Base-by-base conservation (phyloP, 306 rosid genomes). In the Arachis hypogaea region DNA sequence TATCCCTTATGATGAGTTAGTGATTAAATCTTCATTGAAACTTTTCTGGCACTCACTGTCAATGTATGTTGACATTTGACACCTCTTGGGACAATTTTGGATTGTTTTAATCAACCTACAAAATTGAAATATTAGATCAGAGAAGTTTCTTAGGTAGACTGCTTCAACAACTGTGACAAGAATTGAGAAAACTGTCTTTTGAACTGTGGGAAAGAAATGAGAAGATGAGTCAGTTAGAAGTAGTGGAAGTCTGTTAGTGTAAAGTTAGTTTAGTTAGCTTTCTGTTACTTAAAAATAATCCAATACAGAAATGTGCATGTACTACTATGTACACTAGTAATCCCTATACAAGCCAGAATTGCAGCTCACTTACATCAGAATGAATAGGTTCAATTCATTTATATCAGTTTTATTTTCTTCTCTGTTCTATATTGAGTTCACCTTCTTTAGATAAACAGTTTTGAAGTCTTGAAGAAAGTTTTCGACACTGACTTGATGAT, bases 391-490 rank as follows among this genome's bases (percentile, higher is more conserved):
- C 38, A 33, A 4, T 33, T 33, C 38, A 33, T 33, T 33, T 33
- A 2, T 33, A 33, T 33, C 38, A 33, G 38, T 33, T 33, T 33
- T 33, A 2, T 33, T 33, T 33, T 33, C 38, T 33, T 33, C 38
- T 33, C 38, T 33, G 4, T 33, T 33, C 4, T 2, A 33, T 33
- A 33, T 33, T 33, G 38, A 33, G 38, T 33, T 33, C 38, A 33
- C 38, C 4, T 2, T 33, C 38, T 33, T 33, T 33, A 33, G 38
- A 33, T 57, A 69, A 28, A 16, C 36, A 28, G 58, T 65, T 73
- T 52, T 14, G 42, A 9, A 66, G 60, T 76, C n/a, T 62, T 66
- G 66, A 43, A 43, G 54, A 71, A 56, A 46, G 62, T 66, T 80
- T 62, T 11, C 61, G 29, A 7, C 70, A 10, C 38, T 60, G 9